Percentiles rank a stretch among this genome's conserved stretches.
phyloP scores from a whole-genome alignment of 345 rosid genomes.

The Eucalyptus regnans region DNA sequence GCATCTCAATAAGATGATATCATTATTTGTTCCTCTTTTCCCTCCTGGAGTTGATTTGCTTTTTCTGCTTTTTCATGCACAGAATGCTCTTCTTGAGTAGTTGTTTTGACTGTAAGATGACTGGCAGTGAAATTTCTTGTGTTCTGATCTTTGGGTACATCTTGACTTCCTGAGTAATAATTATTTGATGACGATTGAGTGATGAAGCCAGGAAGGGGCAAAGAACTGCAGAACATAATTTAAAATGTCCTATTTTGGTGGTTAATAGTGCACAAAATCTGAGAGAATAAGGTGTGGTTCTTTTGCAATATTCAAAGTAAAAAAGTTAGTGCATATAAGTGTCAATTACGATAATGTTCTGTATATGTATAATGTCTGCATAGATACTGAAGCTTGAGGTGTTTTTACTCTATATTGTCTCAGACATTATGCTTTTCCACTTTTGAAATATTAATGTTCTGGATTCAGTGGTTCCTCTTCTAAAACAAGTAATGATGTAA shows the following conservation, averaged over 20 bases:
- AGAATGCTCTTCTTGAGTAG: background rate
- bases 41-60: background rate
- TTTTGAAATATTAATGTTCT: background rate
- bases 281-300: background rate
- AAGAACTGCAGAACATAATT: background rate
- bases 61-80: background rate
- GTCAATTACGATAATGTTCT: background rate
- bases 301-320: background rate
- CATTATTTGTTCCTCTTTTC: background rate
- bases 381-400: background rate
- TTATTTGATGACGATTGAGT: background rate
- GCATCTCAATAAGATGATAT: background rate
- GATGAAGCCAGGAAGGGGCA: background rate
- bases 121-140: background rate
- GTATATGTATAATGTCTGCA: background rate
- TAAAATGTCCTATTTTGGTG: background rate
- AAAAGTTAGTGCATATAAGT: background rate
- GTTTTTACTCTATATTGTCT: background rate
- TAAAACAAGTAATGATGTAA: background rate
- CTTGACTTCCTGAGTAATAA: background rate
- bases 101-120: background rate
- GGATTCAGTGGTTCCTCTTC: background rate
- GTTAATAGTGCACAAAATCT: background rate
- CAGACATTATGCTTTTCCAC: background rate
- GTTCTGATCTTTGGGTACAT: background rate